A percentile compares a stretch with the other conserved stretches of the same genome.
Conservation (phyloP, 192 early-diverging fungal species). For the Bifiguratus adelaidae region DNA sequence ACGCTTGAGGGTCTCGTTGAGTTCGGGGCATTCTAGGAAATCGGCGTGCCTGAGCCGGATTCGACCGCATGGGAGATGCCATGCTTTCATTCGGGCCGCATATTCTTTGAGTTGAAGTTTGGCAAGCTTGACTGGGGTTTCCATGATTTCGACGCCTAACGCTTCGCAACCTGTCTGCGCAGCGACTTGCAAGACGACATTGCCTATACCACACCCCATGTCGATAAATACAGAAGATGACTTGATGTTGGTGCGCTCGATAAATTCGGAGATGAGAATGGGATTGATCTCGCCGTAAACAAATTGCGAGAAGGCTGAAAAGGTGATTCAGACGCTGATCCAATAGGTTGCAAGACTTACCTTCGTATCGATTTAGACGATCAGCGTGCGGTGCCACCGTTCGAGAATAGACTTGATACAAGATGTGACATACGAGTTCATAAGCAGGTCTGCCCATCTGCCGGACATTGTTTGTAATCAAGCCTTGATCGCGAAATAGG, state of each 20-base stretch:
- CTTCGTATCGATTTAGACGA: slow-evolving; percentile 64
- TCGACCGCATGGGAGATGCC: slow-evolving; percentile 42
- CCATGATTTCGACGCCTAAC: slow-evolving; percentile 88
- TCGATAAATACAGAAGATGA: slow-evolving; percentile 78
- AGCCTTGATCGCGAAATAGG: slow-evolving; percentile 24
- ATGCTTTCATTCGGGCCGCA: slow-evolving; percentile 62
- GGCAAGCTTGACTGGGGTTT: slow-evolving; percentile 71
- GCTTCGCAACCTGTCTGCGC: slow-evolving; percentile 74
- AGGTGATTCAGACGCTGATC: slow-evolving; percentile 16
- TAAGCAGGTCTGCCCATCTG: slow-evolving; percentile 29
- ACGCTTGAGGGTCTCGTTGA: slow-evolving; percentile 53
- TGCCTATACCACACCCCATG: slow-evolving; percentile 91
- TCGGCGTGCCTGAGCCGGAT: slow-evolving; percentile 71
- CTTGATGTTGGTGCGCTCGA: slow-evolving; percentile 53
- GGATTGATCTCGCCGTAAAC: slow-evolving; percentile 95
- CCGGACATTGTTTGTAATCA: slow-evolving; percentile 10
- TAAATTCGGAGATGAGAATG: slow-evolving; percentile 75
- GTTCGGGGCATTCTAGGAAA: slow-evolving; percentile 67
- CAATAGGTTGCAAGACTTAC: slow-evolving; percentile 13
- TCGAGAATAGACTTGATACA: slow-evolving; percentile 84
- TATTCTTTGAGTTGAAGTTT: slow-evolving; percentile 76
- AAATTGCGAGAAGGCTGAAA: slow-evolving; percentile 78
- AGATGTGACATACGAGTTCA: slow-evolving; percentile 71
- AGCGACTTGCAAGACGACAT: slow-evolving; percentile 93
- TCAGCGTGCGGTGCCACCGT: slow-evolving; percentile 71